Conservation (phyloP, 75 land plant species). For the Larix kaempferi region DNA sequence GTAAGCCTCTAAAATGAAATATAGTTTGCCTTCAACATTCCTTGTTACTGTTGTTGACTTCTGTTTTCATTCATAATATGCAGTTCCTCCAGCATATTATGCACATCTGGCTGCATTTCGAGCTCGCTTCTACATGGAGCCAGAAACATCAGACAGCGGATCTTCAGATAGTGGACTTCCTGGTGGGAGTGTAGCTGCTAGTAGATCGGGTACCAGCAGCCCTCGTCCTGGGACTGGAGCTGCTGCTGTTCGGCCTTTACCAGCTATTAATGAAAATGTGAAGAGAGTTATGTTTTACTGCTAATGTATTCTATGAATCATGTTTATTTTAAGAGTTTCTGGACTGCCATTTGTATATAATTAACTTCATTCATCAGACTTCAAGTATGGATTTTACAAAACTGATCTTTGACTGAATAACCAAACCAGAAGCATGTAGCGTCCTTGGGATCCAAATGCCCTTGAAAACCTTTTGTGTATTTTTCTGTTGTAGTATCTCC, state of each 20-base stretch:
- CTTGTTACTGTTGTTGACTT: not conserved
- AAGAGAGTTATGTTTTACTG: slow-evolving; percentile 88
- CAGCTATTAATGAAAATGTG: slow-evolving; percentile 80
- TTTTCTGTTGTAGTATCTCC: too few species aligned
- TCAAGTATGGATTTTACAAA: too few species aligned
- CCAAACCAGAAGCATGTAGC: too few species aligned
- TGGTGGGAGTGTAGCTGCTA: slow-evolving; percentile 18
- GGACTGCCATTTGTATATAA: too few species aligned
- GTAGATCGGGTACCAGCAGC: slow-evolving; percentile 18
- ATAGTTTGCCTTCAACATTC: not conserved
- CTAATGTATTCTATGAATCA: slow-evolving; percentile 7
- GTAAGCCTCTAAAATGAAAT: not conserved
- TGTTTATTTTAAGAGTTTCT: too few species aligned
- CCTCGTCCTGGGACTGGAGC: slow-evolving; percentile 23
- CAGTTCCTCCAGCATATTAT: slow-evolving; percentile 89
- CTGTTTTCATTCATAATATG: not conserved
- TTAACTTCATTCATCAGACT: too few species aligned
- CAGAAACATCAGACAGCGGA: slow-evolving; percentile 60
- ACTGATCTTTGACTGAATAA: too few species aligned
- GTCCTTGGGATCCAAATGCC: too few species aligned
- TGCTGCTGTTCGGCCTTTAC: slow-evolving; percentile 21
- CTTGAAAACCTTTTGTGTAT: too few species aligned
- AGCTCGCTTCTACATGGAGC: slow-evolving; percentile 87
- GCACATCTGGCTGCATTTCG: slow-evolving; percentile 90
- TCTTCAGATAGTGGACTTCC: slow-evolving; percentile 26